A percentile compares a stretch with the other conserved stretches of the same genome.
phyloP scores from a whole-genome alignment of 768 basidiomycete genomes.

The Boletus barrowsii region DNA sequence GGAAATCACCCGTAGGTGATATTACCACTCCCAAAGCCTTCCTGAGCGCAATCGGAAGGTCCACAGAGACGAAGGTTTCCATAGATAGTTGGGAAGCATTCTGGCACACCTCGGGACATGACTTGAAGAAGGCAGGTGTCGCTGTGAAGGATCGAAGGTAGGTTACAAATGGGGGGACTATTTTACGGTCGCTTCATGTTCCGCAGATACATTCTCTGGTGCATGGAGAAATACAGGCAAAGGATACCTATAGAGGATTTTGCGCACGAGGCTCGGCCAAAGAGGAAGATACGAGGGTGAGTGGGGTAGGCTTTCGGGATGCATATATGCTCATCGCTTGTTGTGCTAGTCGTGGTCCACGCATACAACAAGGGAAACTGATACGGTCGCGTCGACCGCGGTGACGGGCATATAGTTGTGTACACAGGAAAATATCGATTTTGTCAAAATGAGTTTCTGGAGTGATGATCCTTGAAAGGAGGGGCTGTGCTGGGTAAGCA shows the following conservation, averaged over 20 bases:
- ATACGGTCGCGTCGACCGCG: slow-evolving; percentile 60
- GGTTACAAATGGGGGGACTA: slow-evolving; percentile 19
- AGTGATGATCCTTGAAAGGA: slow-evolving; percentile 12
- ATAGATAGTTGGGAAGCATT: slow-evolving; percentile 70
- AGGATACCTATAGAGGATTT: slow-evolving; percentile 55
- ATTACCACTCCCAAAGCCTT: slow-evolving; percentile 61
- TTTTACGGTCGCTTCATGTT: slow-evolving; percentile 5
- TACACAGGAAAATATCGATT: slow-evolving; percentile 11
- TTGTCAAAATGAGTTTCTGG: slow-evolving; percentile 6
- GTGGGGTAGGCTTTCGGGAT: slow-evolving; percentile 22
- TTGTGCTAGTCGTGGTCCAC: slow-evolving; percentile 61
- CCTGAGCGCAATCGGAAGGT: slow-evolving; percentile 71
- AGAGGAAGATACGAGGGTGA: slow-evolving; percentile 79
- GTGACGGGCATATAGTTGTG: slow-evolving; percentile 15
- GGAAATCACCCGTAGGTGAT: slow-evolving; percentile 33
- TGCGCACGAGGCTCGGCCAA: slow-evolving; percentile 62
- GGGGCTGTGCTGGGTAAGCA: slow-evolving; percentile 24
- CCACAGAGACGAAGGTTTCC: slow-evolving; percentile 59
- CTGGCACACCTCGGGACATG: slow-evolving; percentile 57
- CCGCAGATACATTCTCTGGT: slow-evolving; percentile 78
- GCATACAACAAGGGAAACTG: slow-evolving; percentile 69
- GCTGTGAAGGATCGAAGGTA: slow-evolving; percentile 69
- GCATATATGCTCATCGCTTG: neutral
- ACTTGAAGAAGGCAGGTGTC: slow-evolving; percentile 65
- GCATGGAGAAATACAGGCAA: slow-evolving; percentile 74